Percentiles rank a stretch among this genome's conserved stretches.
These are phyloP conservation scores for Mollisiaceae sp. DNA, from an alignment of 2,329 filamentous ascomycete species.

Conservation along the genomic window DNA sequence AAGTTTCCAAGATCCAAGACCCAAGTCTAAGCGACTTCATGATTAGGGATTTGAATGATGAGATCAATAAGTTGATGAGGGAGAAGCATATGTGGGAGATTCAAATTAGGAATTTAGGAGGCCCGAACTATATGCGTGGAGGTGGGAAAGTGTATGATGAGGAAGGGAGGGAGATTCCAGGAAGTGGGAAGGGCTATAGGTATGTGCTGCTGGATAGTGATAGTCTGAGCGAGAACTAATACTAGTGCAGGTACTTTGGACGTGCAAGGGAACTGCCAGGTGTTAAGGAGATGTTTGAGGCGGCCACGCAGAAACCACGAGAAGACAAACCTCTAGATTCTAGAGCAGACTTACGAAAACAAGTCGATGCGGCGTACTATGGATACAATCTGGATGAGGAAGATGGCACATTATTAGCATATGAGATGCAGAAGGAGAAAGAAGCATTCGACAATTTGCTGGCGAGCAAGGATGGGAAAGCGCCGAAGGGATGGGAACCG, in stretches of 20 bases:
- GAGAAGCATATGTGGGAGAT: constrained; percentile 99
- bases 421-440: constrained; percentile 83
- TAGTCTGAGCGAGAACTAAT: constrained; percentile 14
- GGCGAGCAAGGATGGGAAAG: constrained; percentile 59
- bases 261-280: constrained; percentile 88
- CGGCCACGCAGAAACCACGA: constrained; percentile 63
- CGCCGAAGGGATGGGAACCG: constrained; percentile 77
- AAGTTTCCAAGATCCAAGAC: constrained; percentile 96
- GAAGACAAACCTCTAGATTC: constrained; percentile 67
- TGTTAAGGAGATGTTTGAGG: constrained; percentile 95
- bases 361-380: constrained; percentile 94
- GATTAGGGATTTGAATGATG: constrained; percentile 96
- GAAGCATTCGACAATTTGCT: constrained; percentile 76
- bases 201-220: constrained; percentile 62
- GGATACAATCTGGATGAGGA: constrained; percentile 94
- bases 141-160: constrained; percentile 58
- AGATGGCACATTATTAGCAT: constrained; percentile 77
- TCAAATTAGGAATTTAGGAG: constrained; percentile 93
- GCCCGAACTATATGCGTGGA: constrained; percentile 79
- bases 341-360: constrained; percentile 71
- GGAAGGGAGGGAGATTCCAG: constrained; percentile 60
- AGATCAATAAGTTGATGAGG: constrained; percentile 98
- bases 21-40: constrained; percentile 91
- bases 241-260: constrained; percentile 75
- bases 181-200: constrained; percentile 86